Conservation (phyloP, 2,329 filamentous ascomycete species). For the Fusarium kyushuense region DNA sequence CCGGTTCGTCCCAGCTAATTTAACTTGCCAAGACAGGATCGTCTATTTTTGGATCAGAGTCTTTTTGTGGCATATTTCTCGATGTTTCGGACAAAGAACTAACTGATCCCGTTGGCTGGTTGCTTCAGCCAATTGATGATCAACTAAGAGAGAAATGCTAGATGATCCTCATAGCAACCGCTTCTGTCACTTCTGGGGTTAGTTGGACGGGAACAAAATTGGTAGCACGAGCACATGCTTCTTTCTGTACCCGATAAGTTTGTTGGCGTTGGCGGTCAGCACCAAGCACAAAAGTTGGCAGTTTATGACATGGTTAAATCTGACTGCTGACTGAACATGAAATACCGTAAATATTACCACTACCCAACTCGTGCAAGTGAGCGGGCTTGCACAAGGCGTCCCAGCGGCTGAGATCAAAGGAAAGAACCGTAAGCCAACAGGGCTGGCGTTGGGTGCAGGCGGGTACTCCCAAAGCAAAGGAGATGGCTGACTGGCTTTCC, state of each 20-base stretch:
- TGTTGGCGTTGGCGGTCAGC: constrained; percentile 38
- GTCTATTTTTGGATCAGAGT: constrained; percentile 44
- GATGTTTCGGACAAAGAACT: constrained; percentile 42
- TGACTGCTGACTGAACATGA: constrained; percentile 37
- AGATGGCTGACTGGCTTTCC: constrained; percentile 30
- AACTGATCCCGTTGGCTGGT: constrained; percentile 27
- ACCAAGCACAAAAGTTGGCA: constrained; percentile 20
- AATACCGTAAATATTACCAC: constrained; percentile 8
- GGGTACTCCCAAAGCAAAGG: constrained; percentile 29
- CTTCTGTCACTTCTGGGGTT: background rate
- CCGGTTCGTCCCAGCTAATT: constrained; percentile 43
- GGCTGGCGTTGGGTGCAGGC: constrained; percentile 36
- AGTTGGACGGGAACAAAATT: background rate
- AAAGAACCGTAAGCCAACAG: constrained; percentile 47
- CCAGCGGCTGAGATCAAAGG: constrained; percentile 40
- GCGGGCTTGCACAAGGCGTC: constrained; percentile 41
- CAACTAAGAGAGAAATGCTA: constrained; percentile 28
- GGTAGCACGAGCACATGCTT: constrained; percentile 23
- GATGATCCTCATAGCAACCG: constrained; percentile 23
- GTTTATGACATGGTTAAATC: constrained; percentile 39
- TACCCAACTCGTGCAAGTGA: constrained; percentile 35
- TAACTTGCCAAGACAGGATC: constrained; percentile 28
- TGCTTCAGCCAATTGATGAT: constrained; percentile 23
- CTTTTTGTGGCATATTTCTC: constrained; percentile 35
- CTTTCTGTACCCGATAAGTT: background rate